These are phyloP conservation scores for Eutypella sp. DNA, from an alignment of 2,329 filamentous ascomycete genomes.

Conservation along the genomic window DNA sequence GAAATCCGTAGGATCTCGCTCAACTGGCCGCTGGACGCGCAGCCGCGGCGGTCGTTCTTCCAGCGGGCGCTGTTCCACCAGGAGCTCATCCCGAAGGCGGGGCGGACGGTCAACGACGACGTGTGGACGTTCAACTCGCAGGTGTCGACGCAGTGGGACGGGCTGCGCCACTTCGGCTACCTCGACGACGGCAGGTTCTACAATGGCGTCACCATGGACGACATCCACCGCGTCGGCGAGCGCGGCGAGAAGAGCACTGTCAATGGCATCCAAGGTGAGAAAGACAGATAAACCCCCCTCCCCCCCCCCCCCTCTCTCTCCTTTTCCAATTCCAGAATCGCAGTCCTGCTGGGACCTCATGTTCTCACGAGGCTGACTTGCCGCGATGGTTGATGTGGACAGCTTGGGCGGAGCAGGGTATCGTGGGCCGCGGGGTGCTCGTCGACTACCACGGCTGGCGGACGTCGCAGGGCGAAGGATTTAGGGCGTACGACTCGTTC, in stretches of 20 bases:
- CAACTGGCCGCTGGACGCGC: constrained; percentile 55
- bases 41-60: constrained; percentile 49
- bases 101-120: constrained; percentile 55
- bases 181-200: constrained; percentile 37
- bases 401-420: constrained; percentile 48
- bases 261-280: constrained; percentile 35
- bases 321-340: no score
- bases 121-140: constrained; percentile 55
- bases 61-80: constrained; percentile 50
- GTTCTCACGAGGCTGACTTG: no score
- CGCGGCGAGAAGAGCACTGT: constrained; percentile 28
- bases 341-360: no score
- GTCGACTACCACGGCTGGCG: constrained; percentile 49
- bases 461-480: constrained; percentile 27
- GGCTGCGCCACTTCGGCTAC: constrained; percentile 46
- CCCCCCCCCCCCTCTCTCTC: background rate
- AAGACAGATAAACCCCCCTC: constrained; percentile 1
- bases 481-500: constrained; percentile 28
- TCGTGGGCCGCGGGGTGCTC: constrained; percentile 50
- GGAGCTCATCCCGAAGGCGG: constrained; percentile 45
- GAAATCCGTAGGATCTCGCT: constrained; percentile 43
- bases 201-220: constrained; percentile 33
- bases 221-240: constrained; percentile 30
- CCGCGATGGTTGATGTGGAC: no score
- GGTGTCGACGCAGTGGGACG: constrained; percentile 54